Percentiles rank a stretch among this genome's conserved stretches.
phyloP scores from a whole-genome alignment of 1,284 basidiomycete genomes.

The Naganishia albida region DNA sequence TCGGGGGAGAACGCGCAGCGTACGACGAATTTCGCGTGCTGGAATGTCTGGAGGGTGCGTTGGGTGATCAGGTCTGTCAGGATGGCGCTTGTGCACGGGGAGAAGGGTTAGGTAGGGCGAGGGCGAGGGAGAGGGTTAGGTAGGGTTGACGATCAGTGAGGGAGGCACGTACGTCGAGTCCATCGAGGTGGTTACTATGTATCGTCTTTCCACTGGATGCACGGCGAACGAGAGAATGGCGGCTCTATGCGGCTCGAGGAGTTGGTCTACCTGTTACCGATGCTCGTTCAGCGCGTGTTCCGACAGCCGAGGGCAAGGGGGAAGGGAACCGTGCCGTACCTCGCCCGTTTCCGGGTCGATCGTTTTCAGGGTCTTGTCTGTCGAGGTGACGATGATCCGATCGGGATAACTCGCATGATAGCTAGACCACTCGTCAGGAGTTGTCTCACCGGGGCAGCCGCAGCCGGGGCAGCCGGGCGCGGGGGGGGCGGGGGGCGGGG shows the following conservation, averaged over 20 bases:
- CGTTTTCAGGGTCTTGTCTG: conserved; percentile 75
- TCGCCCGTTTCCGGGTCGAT: conserved; percentile 77
- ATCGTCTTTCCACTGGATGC: conserved; percentile 49
- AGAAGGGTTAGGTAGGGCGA: background rate
- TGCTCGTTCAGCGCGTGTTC: background rate
- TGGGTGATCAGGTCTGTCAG: conserved; percentile 47
- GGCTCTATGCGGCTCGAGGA: conserved; percentile 48
- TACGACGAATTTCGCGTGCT: conserved; percentile 50
- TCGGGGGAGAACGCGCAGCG: conserved; percentile 47
- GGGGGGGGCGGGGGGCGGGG: too few relatives aligned
- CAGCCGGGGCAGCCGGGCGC: too few relatives aligned
- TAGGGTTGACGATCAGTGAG: too few relatives aligned
- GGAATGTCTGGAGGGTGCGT: conserved; percentile 46
- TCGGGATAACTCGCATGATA: conserved; percentile 37
- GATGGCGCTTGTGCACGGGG: conserved; percentile 42
- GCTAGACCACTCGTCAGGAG: conserved; percentile 26
- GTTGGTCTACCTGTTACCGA: conserved; percentile 47
- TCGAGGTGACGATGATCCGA: conserved; percentile 72
- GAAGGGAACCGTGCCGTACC: conserved; percentile 40
- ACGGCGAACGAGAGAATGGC: conserved; percentile 49
- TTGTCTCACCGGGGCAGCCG: too few relatives aligned
- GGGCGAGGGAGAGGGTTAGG: background rate
- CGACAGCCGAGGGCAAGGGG: background rate
- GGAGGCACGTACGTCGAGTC: conserved; percentile 48
- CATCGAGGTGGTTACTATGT: conserved; percentile 51